Evolutionary conservation across 441 rosid species (phyloP).

Genomic region (Erodium chrysanthum): DNA sequence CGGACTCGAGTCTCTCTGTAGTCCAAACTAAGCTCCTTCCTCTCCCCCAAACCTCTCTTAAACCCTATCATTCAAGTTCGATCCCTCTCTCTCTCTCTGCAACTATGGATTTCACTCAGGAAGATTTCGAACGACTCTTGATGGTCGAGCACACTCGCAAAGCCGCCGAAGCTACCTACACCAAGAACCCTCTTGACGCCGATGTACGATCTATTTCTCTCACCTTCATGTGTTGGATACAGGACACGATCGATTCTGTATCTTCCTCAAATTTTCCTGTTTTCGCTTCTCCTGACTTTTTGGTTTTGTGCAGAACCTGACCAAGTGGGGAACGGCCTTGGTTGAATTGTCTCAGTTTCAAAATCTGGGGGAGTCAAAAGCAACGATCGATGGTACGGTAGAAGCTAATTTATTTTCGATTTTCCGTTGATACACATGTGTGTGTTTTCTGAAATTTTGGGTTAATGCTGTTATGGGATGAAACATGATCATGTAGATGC

Average conservation of each 20-base stretch:
- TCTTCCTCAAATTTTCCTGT: not conserved
- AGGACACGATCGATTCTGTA: not conserved
- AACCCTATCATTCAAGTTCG: not conserved
- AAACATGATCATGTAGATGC: slow-evolving; percentile 31
- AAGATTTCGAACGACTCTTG: slow-evolving; percentile 41
- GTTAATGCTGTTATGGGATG: not conserved
- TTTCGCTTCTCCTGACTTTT: not conserved
- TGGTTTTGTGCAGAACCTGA: slow-evolving; percentile 34
- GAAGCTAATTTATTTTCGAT: not conserved
- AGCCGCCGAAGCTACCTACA: slow-evolving; percentile 35
- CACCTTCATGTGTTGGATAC: too few species aligned
- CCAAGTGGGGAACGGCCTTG: slow-evolving; percentile 56
- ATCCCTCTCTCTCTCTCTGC: too few species aligned
- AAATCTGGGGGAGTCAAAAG: slow-evolving; percentile 34
- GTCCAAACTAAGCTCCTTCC: not conserved
- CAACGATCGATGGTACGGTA: slow-evolving; percentile 35
- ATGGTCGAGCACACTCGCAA: slow-evolving; percentile 39
- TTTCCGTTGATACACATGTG: not conserved
- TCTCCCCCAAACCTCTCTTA: not conserved
- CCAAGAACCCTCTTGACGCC: slow-evolving; percentile 39
- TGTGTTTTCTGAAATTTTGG: not conserved
- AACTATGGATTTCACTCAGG: slow-evolving; percentile 14
- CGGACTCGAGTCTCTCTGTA: not conserved
- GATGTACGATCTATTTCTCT: slow-evolving; percentile 26
- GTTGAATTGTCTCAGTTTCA: slow-evolving; percentile 53